These are phyloP conservation scores for Sclerotinia subarctica DNA, from an alignment of 2,329 filamentous ascomycete genomes.

Conservation along the genomic window DNA sequence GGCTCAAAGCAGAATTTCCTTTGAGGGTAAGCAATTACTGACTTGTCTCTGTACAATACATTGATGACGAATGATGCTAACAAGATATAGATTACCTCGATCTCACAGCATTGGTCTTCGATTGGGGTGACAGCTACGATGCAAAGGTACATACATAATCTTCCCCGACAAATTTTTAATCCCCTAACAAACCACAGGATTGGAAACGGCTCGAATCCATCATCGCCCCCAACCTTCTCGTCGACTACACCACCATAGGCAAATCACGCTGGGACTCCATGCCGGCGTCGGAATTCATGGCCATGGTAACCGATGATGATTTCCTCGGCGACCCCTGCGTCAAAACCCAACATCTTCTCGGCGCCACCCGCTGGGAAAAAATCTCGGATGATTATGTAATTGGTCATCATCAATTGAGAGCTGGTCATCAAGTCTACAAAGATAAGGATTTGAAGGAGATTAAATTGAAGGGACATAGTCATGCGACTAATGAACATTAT, in stretches of 20 bases:
- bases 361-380: slow-evolving; percentile 55
- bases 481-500: slow-evolving; percentile 35
- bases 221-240: slow-evolving; percentile 31
- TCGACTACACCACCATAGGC: slow-evolving; percentile 65
- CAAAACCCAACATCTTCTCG: slow-evolving; percentile 64
- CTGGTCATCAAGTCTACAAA: slow-evolving; percentile 30
- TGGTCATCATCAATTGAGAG: slow-evolving; percentile 42
- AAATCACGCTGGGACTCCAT: slow-evolving; percentile 60
- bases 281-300: slow-evolving; percentile 58
- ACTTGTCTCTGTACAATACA: not conserved
- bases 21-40: slow-evolving; percentile 14
- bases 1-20: slow-evolving; percentile 12
- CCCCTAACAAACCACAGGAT: slow-evolving; percentile 26
- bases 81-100: slow-evolving; percentile 47
- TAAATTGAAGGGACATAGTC: slow-evolving; percentile 31
- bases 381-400: slow-evolving; percentile 56
- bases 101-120: slow-evolving; percentile 49
- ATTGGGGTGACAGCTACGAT: slow-evolving; percentile 66
- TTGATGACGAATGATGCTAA: not conserved
- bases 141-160: slow-evolving; percentile 44
- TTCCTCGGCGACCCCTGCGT: slow-evolving; percentile 61
- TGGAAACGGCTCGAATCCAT: slow-evolving; percentile 32
- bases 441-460: slow-evolving; percentile 26
- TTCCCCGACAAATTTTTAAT: not conserved
- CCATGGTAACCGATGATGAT: slow-evolving; percentile 54